Evolutionary conservation across 129 eudicot genomes (phyloP), one percentile per base, ranked within the genome.

Genomic region (Pittosporum tobira): DNA sequence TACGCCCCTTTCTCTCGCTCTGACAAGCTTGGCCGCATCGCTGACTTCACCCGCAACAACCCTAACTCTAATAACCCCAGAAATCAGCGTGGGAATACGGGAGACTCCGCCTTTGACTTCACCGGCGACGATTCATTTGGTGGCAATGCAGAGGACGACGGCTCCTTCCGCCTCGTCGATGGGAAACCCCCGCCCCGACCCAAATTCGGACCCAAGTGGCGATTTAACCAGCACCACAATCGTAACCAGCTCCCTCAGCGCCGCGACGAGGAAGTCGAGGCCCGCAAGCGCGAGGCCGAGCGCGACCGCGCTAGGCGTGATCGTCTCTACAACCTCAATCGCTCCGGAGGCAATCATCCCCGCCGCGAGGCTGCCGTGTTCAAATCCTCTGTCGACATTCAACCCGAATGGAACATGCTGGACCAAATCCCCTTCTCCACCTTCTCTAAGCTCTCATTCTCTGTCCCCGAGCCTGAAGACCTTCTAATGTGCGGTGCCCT

Each of bases 361-460:
- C 68, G 95, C 18, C 80, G 95, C 3, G 95, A 82, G 60, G 79
- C 84, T 0, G 66, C 93, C 0, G 85, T 77, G 10, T 69, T 77
- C 42, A 87, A 87, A 48, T 83, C 96, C 7, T 73, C 82, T 0
- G 96, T 87, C 3, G 96, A 87, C 57, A 87, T 87, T 49, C 93
- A 87, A 48, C 96, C 88, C 1, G 96, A 87, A 30, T 87, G 93
- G 96, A 83, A 87, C 40, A 87, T 87, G 96, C 83, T 83, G 18
- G 96, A 86, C 26, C 95, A 86, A 66, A 86, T 86, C 36, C 91
- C 84, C 9, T 86, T 86, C 68, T 82, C 87, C 0, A 82, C 87
- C 0, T 82, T 86, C 58, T 60, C 87, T 0, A 86, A 86, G 37
- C 73, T 86, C 3, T 73, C 87, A 0, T 86, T 66, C 59, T 26